Evolutionary conservation across 441 rosid genomes (phyloP), one percentile per base, ranked within the genome.

Genomic region (Aquilaria agallochum): DNA sequence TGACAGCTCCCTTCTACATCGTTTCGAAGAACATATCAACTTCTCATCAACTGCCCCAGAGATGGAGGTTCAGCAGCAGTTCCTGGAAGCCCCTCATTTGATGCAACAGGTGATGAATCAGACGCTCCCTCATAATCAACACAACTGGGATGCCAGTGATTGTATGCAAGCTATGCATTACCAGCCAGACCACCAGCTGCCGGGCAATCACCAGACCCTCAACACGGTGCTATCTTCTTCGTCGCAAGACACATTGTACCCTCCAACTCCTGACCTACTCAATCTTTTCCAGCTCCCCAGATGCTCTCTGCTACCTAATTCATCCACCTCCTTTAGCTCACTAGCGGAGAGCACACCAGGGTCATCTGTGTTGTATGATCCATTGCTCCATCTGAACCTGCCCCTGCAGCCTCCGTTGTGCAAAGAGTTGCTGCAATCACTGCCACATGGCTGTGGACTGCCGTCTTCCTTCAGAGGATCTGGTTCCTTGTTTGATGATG

Each of bases 401-500:
- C 85, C 88, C 14, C 91, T 90, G 40, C 91, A 81, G 52, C 87
- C 95, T 68, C 90, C 93, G 14, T 62, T 87, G 55, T 77, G 86
- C 61, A 76, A 77, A 49, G 84, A 78, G 27, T 40, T 80, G 50
- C 73, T 81, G 63, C 89, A 80, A 15, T 80, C 86, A 10, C 79
- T 86, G 10, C 78, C 81, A 3, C 74, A 74, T n/a, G 80, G 74
- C 3, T 77, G 68, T 65, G 51, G 56, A 60, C 33, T 72, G 34
- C 64, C 61, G 4, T 31, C 56, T 12, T 36, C 74, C 54, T 69
- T 75, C 58, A 56, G 40, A 8, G 60, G 64, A 2, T 50, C 74
- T 3, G 54, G 64, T 52, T 73, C 77, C 60, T 68, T 78, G 65
- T 71, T 70, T 32, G 88, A 79, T 47, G 77, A 72, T 44, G 77